phyloP scores from a whole-genome alignment of 192 early-diverging fungal genomes.

The Coemansia sp. region DNA sequence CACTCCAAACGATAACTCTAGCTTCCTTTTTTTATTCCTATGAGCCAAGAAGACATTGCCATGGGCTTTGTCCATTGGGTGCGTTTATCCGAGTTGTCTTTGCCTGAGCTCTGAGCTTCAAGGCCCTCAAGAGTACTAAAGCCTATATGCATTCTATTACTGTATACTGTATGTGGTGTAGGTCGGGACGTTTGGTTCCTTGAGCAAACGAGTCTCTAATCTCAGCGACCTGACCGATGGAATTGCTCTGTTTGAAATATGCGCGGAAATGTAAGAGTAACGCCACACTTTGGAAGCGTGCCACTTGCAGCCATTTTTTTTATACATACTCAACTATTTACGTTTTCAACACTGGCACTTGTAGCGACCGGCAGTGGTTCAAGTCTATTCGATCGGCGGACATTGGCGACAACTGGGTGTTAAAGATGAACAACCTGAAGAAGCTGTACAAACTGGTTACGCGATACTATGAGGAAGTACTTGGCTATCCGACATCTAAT shows the following conservation, averaged over 20 bases:
- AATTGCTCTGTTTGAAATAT: constrained; percentile 77
- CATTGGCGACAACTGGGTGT: constrained; percentile 91
- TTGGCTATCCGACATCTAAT: constrained; percentile 64
- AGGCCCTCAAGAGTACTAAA: neutral
- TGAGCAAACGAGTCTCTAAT: constrained; percentile 41
- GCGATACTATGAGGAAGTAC: constrained; percentile 84
- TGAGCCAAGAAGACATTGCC: constrained; percentile 51
- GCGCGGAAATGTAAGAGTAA: constrained; percentile 75
- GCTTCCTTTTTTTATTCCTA: constrained; percentile 5
- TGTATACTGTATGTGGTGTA: constrained; percentile 6
- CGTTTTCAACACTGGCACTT: neutral
- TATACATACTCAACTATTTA: no score
- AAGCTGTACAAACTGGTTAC: constrained; percentile 83
- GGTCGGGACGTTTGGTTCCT: constrained; percentile 45
- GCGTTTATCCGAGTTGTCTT: constrained; percentile 13
- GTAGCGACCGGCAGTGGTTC: constrained; percentile 91
- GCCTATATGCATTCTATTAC: neutral
- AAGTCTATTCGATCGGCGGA: constrained; percentile 69
- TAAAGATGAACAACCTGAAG: constrained; percentile 91
- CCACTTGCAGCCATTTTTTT: neutral
- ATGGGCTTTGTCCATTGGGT: constrained; percentile 55
- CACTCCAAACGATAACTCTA: neutral
- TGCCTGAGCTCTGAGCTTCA: no score
- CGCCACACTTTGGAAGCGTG: neutral
- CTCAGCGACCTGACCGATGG: constrained; percentile 76